Evolutionary conservation across 2,329 filamentous ascomycete genomes (phyloP), one percentile per base, ranked within the genome.

Genomic region (Hypoxylon sp.): DNA sequence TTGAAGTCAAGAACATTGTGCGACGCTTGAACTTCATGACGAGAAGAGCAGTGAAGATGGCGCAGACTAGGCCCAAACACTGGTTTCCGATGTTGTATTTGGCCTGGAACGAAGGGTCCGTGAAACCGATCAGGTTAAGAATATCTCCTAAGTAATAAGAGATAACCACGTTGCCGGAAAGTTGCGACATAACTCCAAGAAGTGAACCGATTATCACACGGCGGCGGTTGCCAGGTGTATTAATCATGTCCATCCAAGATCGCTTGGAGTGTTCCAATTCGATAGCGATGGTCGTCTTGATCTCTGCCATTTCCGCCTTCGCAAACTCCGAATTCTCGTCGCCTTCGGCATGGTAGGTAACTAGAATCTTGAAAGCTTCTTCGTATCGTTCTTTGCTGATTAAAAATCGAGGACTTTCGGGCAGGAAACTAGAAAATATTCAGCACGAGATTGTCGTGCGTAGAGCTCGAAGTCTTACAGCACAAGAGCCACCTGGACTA

Each of bases 121-220:
- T 83, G 72, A 80, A 83, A 41, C 83, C 83, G 58, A 84, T 80
- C 67, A 85, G 79, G 38, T 78, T 75, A 41, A 84, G 79, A 13
- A 85, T 81, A 58, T 80, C 81, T 41, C 78, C 80, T 5, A 86
- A 77, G 71, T 86, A 87, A 77, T 74, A 79, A 9, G 80, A 83
- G 63, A 85, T 82, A 52, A 85, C 78, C 9, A 82, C 82, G 71
- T 85, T 88, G 72, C 80, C 86, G 10, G 83, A 85, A 75, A 85
- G 83, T 74, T 88, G 85, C 0, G 85, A 85, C 73, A 87, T 87
- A 0, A 88, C 73, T 32, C 85, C 85, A 9, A 88, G 79, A 45
- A 85, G 80, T 0, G 79, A 76, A 14, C 83, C 81, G 70, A 88
- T 82, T 52, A 86, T 73, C 5, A 83, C 78, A 34, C 85, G 83